Evolutionary conservation across 1,284 basidiomycete species (phyloP), one percentile per base, ranked within the genome.

Genomic region (Rhodotorula glutinis): DNA sequence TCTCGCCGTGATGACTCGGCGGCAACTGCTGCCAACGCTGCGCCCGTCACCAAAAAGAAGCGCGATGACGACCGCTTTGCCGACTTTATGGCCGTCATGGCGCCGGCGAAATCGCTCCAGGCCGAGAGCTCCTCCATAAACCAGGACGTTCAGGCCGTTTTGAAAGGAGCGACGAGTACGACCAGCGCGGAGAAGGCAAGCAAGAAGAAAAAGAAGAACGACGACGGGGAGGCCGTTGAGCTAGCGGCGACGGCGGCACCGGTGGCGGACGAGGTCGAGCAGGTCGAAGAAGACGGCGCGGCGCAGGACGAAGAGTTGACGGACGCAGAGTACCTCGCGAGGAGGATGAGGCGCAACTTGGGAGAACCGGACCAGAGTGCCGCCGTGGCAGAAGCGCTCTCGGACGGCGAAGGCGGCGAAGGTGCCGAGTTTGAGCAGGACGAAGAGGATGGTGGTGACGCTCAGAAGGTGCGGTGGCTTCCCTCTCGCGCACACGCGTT

Each of bases 261-360:
- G 33, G 33, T 38, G 33, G 33, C 33, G 11, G 33, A 7, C 33
- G 33, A 38, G 11, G 33, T 38, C 33, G 33, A 38, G 33, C 33
- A 30, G 7, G 66, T 71, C 16, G 51, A 62, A 16, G 69, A 68
- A n/a, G 65, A 74, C 16, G 73, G 71, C 23, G 69, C 60, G 2
- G 67, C 70, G 0, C 75, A 55, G 17, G 66, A 73, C 53, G 71
- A 67, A 7, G 19, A 38, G 19, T 51, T 73, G 9, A 61, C 76
- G 25, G 79, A 80, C 57, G 72, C 76, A 46, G 78, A 80, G 53
- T 80, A 80, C 72, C 72, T 80, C 67, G 76, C 76, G 2, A 74
- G 76, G 38, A 69, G 80, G 11, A 80, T 80, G 79, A 78, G 75
- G 65, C 74, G 79, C 53, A 74, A 61, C 33, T 61, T 80, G 27